Base-by-base conservation (phyloP, 2,329 filamentous ascomycete species). In the Calycina marina region DNA sequence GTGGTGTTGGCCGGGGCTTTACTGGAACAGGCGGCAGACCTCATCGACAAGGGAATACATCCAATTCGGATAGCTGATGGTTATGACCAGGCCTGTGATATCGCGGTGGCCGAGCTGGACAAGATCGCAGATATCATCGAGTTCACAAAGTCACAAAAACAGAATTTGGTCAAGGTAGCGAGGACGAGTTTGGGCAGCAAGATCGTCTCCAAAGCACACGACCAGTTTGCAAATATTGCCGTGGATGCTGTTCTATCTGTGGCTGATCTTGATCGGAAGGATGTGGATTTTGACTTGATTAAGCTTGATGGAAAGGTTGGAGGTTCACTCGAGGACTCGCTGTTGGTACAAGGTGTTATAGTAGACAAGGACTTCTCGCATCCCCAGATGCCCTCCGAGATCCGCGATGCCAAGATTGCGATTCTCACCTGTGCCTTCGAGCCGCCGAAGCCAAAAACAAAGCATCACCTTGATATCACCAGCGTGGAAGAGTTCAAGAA, bases 341-440 rank as follows among this genome's bases (percentile, higher is more conserved):
- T 96, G 17, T 74, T 98, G 26, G 88, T 98, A 48, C 92, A 96
- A 63, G 90, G 90, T 56, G 90, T 98, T 44, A 93, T 98, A 56
- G 72, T 98, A 57, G 90, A 98, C 72, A 98, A 98, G 67, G 92
- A 98, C 63, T 98, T 98, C 59, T 96, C 90, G 20, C 90, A 98
- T 58, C 90, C 90, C 9, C 90, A 98, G 63, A 98, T 98, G 90
- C 90, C 90, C 8, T 82, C 80, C 31, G 85, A 94, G 60, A 88
- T 98, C 43, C 72, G 67, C 49, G 85, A 98, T 59, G 92, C 90
- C 53, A 96, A 94, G 67, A 76, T 98, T 52, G 90, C 90, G 47
- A 98, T 98, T 51, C 65, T 98, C 38, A 98, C 90, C 31, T 98
- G 90, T 57, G 85, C 90, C 4, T 98, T 98, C 55, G 90, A 98